Evolutionary conservation across 2,329 filamentous ascomycete species (phyloP).

Genomic region (Botryotinia narcissicola): DNA sequence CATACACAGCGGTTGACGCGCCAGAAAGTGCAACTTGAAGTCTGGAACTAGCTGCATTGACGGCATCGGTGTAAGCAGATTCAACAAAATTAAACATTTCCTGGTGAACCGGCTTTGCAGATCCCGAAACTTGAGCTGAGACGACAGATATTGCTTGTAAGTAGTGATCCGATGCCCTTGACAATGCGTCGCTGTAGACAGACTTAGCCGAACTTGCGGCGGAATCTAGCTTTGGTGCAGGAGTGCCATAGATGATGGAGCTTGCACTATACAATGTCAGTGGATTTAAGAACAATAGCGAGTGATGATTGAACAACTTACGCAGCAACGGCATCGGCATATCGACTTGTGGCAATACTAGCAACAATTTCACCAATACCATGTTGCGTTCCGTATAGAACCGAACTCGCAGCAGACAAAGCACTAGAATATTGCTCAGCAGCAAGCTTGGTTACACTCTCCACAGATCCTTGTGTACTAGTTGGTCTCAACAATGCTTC

Average conservation of each 20-base stretch:
- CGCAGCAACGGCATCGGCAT: constrained; percentile 56
- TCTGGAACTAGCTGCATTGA: constrained; percentile 59
- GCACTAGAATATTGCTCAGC: constrained; percentile 56
- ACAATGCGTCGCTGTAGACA: constrained; percentile 64
- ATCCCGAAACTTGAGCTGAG: constrained; percentile 65
- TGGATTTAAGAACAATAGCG: constrained; percentile 25
- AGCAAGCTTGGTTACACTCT: constrained; percentile 50
- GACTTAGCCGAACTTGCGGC: constrained; percentile 45
- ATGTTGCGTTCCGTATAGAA: constrained; percentile 50
- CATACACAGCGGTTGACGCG: constrained; percentile 51
- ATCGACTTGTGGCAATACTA: constrained; percentile 52
- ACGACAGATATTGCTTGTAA: constrained; percentile 64
- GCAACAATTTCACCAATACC: constrained; percentile 46
- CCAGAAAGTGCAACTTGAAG: constrained; percentile 38
- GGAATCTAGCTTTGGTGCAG: constrained; percentile 56
- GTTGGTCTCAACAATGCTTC: constrained; percentile 51
- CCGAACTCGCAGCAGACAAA: constrained; percentile 54
- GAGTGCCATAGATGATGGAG: constrained; percentile 62
- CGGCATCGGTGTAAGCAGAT: constrained; percentile 63
- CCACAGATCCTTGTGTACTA: constrained; percentile 44
- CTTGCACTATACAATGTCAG: constrained; percentile 43
- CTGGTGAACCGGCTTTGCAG: constrained; percentile 66
- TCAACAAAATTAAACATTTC: constrained; percentile 68
- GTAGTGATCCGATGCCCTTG: constrained; percentile 65
- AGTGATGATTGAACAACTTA: constrained; percentile 39